A percentile compares a stretch with the other conserved stretches of the same genome.
phyloP scores from a whole-genome alignment of 495 filamentous ascomycete genomes.

The Penicillium coffeae region DNA sequence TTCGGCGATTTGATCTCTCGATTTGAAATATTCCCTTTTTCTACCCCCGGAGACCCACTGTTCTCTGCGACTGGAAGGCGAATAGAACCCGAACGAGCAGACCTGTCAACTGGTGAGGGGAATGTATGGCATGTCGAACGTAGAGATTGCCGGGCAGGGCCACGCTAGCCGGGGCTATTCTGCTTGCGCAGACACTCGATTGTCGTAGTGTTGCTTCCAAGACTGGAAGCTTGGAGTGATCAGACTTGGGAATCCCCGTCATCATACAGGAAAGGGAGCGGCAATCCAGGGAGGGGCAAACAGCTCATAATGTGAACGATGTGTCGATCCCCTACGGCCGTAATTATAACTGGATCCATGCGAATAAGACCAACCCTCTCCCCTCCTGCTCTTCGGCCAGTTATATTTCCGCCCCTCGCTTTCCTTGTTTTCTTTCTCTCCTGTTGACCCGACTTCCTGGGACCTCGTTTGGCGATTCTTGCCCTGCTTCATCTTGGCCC shows the following conservation, averaged over 20 bases:
- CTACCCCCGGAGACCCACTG: not conserved
- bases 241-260: not conserved
- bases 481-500: not conserved
- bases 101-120: slow-evolving; percentile 20
- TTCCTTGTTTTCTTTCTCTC: slow-evolving; percentile 4
- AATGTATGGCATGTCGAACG: not conserved
- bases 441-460: slow-evolving; percentile 9
- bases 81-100: slow-evolving; percentile 6
- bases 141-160: not conserved
- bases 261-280: slow-evolving; percentile 1
- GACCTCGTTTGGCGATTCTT: slow-evolving; percentile 1
- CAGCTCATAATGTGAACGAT: slow-evolving; percentile 9
- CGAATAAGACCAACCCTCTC: not conserved
- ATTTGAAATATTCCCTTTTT: not conserved
- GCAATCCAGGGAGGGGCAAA: slow-evolving; percentile 24
- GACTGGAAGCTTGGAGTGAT: not conserved
- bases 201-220: too few relatives aligned
- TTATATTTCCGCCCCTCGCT: slow-evolving; percentile 11
- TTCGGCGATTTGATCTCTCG: not conserved
- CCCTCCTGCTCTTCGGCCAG: not conserved
- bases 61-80: not conserved
- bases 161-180: too few relatives aligned
- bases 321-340: slow-evolving; percentile 20
- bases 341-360: slow-evolving; percentile 13
- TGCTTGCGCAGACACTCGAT: too few relatives aligned